Percentiles rank a stretch among this genome's conserved stretches.
phyloP scores from a whole-genome alignment of 2,329 filamentous ascomycete species.

The Diaporthe australafricana region DNA sequence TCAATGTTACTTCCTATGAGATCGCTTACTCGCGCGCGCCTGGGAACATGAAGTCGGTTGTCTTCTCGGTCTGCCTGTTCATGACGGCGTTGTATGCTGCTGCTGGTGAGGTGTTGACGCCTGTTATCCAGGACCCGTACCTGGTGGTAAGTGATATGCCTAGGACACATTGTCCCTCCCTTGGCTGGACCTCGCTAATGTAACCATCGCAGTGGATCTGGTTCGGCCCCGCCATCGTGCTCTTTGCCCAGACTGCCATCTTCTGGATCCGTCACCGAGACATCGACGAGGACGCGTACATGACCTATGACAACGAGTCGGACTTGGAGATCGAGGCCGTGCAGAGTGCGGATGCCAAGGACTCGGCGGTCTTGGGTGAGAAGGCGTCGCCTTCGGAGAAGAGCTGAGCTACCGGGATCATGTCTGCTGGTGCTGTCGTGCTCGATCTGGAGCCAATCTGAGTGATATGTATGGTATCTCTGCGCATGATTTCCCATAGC shows the following conservation, averaged over 20 bases:
- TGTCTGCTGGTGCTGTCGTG: neutral
- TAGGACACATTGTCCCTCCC: no score
- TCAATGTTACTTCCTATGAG: constrained; percentile 73
- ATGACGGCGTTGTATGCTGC: constrained; percentile 69
- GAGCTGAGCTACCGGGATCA: neutral
- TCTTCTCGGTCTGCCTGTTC: constrained; percentile 67
- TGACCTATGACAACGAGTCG: constrained; percentile 45
- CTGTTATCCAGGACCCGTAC: constrained; percentile 55
- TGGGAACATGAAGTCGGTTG: constrained; percentile 71
- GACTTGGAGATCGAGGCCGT: neutral
- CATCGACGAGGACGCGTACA: constrained; percentile 60
- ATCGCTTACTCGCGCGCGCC: constrained; percentile 77
- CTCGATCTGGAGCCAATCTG: neutral
- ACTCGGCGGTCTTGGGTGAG: neutral
- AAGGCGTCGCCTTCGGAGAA: neutral
- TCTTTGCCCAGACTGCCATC: constrained; percentile 58
- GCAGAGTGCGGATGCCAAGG: fast-evolving
- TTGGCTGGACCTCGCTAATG: neutral
- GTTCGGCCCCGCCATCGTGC: constrained; percentile 60
- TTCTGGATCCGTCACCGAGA: constrained; percentile 60
- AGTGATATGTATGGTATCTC: neutral
- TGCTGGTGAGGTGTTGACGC: constrained; percentile 56
- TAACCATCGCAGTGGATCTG: constrained; percentile 48
- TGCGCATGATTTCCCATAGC: neutral
- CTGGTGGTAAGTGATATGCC: constrained; percentile 45